Evolutionary conservation across 352 stramenopile species (phyloP).

Genomic region (Aphanomyces invadans): DNA sequence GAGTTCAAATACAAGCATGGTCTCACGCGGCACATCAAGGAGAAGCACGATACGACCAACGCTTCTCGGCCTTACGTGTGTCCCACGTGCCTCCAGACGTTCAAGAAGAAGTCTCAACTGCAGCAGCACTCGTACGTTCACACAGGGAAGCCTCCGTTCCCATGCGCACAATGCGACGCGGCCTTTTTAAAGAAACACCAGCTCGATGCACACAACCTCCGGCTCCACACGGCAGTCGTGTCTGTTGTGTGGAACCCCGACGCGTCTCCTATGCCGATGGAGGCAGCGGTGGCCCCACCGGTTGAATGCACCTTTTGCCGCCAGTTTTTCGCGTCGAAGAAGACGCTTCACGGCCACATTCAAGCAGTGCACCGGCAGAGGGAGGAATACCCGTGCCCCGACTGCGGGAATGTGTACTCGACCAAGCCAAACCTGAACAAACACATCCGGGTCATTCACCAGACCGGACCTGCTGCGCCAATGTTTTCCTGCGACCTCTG

Average conservation of each 20-base stretch:
- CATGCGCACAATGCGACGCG: slow-evolving; percentile 48
- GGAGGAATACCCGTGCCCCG: slow-evolving; percentile 51
- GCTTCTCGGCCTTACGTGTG: slow-evolving; percentile 56
- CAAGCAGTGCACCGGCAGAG: slow-evolving; percentile 27
- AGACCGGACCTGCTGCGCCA: slow-evolving; percentile 35
- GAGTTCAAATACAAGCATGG: slow-evolving; percentile 51
- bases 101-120: slow-evolving; percentile 76
- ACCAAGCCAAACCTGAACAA: slow-evolving; percentile 64
- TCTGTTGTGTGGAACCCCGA: slow-evolving; percentile 40
- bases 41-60: slow-evolving; percentile 43
- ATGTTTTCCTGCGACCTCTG: slow-evolving; percentile 62
- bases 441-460: slow-evolving; percentile 65
- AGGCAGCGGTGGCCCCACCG: not conserved
- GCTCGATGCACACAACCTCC: slow-evolving; percentile 37
- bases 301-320: slow-evolving; percentile 45
- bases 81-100: slow-evolving; percentile 45
- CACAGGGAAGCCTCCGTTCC: slow-evolving; percentile 63
- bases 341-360: not conserved
- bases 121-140: slow-evolving; percentile 72
- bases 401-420: slow-evolving; percentile 59
- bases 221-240: slow-evolving; percentile 44
- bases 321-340: slow-evolving; percentile 45
- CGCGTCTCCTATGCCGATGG: slow-evolving; percentile 36
- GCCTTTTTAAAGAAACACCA: slow-evolving; percentile 59
- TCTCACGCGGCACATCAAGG: slow-evolving; percentile 37